Conservation (phyloP, 805 yeast genomes). For the Nakazawaea ernobii region DNA sequence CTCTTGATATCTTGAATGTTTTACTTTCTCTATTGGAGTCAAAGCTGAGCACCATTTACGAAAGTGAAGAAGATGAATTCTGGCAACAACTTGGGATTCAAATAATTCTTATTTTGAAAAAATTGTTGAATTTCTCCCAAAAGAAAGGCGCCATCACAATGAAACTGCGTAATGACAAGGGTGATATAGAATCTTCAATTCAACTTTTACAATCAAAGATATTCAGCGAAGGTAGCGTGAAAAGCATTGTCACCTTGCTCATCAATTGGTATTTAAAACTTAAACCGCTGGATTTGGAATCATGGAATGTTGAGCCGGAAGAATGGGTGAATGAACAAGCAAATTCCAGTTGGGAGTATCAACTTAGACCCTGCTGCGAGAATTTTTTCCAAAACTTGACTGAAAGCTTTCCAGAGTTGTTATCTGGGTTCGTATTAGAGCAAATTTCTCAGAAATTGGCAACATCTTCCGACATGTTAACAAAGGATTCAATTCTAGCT, state of each 20-base stretch:
- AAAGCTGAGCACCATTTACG: conserved; percentile 61
- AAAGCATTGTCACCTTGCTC: conserved; percentile 57
- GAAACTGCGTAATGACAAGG: conserved; percentile 58
- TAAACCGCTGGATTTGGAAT: conserved; percentile 69
- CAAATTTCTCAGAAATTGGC: conserved; percentile 45
- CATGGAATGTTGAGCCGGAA: conserved; percentile 85
- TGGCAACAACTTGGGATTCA: conserved; percentile 75
- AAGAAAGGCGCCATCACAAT: conserved; percentile 62
- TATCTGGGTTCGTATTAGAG: conserved; percentile 49
- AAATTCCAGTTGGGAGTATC: conserved; percentile 73
- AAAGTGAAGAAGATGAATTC: conserved; percentile 49
- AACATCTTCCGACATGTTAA: conserved; percentile 37
- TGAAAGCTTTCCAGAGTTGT: conserved; percentile 49
- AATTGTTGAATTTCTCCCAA: conserved; percentile 52
- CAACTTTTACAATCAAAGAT: conserved; percentile 44
- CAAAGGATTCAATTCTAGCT: conserved; percentile 74
- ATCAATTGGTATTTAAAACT: conserved; percentile 71
- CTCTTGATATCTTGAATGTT: conserved; percentile 55
- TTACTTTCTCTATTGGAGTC: conserved; percentile 55
- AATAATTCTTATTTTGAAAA: conserved; percentile 58
- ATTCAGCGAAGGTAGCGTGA: conserved; percentile 52
- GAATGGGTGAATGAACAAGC: conserved; percentile 87
- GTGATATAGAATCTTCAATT: conserved; percentile 56
- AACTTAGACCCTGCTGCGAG: conserved; percentile 82
- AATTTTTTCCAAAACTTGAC: conserved; percentile 74